These are phyloP conservation scores for Erythrobasidium hasegawianum DNA, from an alignment of 1,284 basidiomycete genomes.

Conservation along the genomic window DNA sequence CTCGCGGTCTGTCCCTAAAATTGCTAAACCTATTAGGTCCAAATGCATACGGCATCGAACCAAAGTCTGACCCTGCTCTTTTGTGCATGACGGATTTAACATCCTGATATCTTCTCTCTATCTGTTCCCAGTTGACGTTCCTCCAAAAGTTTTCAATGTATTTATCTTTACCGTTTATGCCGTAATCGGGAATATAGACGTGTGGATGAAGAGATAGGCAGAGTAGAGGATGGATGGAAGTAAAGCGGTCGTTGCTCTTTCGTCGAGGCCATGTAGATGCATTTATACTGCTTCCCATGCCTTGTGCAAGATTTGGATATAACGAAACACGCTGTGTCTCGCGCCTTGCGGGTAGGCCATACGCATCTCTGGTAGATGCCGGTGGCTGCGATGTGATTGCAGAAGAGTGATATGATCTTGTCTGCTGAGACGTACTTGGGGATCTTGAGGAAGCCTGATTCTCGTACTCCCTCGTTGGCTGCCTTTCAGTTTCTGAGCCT, in stretches of 20 bases:
- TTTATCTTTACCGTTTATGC: conserved; percentile 87
- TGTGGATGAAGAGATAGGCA: conserved; percentile 86
- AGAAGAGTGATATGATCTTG: neutral
- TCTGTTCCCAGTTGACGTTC: conserved; percentile 71
- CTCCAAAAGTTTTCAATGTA: conserved; percentile 88
- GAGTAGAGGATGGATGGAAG: conserved; percentile 65
- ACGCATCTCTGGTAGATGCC: too few species aligned
- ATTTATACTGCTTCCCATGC: neutral
- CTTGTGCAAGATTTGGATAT: neutral
- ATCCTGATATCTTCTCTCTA: conserved; percentile 7
- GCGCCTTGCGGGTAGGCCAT: too few species aligned
- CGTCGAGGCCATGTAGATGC: neutral
- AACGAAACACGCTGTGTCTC: too few species aligned
- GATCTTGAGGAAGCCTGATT: neutral
- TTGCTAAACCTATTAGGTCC: too few species aligned
- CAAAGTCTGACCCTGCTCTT: too few species aligned
- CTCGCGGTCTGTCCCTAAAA: too few species aligned
- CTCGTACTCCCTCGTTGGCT: conserved; percentile 6
- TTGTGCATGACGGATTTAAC: neutral
- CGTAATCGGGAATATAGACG: conserved; percentile 83
- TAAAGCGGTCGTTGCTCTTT: conserved; percentile 15
- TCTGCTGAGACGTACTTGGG: neutral
- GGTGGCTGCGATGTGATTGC: neutral
- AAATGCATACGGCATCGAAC: too few species aligned
- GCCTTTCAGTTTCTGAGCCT: conserved; percentile 2